Evolutionary conservation across 2,329 filamentous ascomycete genomes (phyloP), one percentile per base, ranked within the genome.

Genomic region (Pyricularia sp.): DNA sequence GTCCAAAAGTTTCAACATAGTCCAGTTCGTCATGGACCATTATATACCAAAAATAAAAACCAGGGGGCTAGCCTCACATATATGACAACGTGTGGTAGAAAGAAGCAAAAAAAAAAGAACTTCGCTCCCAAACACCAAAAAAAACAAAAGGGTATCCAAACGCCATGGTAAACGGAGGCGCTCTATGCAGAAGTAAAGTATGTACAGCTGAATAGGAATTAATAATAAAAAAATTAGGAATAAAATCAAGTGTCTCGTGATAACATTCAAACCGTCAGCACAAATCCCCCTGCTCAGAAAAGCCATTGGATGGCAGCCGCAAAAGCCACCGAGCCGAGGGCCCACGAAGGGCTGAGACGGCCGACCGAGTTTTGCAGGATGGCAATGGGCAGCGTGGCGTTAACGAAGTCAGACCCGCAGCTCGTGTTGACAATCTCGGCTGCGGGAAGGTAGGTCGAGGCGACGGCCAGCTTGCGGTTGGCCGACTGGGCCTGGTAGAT

Each of bases 401-500:
- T 89, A 70, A 86, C 85, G 72, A 88, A 90, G 17, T 76, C 77
- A 0, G 81, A 77, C 0, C 88, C 88, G 73, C 88, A 90, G 3
- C 84, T 82, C 12, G 86, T 81, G 75, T 97, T 91, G 67, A 98
- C 84, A 74, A 90, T 86, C 71, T 85, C 79, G 0, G 94, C 94
- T 0, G 93, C 93, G 11, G 80, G 74, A 6, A 84, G 79, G 76
- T 97, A 98, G 0, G 89, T 91, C 20, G 81, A 77, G 30, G 86
- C 85, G 65, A 98, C 84, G 9, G 88, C 85, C 73, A 91, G 88
- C 3, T 82, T 85, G 50, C 86, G 82, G 73, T 93, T 87, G 17
- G 85, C 82, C 0, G 92, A 88, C 33, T 90, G 90, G 0, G 85
- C 79, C 68, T 91, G 88, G 78, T 91, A 97, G 23, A 97, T 86